phyloP scores from a whole-genome alignment of 345 rosid species.

The Erysimum cheiranthoides region DNA sequence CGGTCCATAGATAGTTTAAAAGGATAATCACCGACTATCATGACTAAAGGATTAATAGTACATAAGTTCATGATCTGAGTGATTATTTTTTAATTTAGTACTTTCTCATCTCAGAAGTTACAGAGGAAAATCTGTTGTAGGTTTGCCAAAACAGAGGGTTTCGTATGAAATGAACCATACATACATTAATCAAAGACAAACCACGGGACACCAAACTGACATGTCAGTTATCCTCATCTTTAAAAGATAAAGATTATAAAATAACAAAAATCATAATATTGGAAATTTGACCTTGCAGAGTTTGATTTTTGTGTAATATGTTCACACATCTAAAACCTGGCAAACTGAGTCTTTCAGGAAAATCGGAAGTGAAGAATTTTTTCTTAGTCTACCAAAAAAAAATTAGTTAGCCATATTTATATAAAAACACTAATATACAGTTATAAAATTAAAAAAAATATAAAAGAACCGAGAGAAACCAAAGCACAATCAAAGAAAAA shows the following conservation, averaged over 20 bases:
- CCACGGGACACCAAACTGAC: conserved; percentile 35
- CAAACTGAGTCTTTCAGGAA: not conserved
- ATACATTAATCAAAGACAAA: conserved; percentile 31
- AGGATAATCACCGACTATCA: conserved; percentile 11
- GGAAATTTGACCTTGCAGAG: conserved; percentile 14
- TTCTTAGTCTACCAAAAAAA: not conserved
- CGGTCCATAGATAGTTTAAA: too few relatives aligned
- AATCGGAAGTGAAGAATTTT: not conserved
- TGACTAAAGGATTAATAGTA: too few relatives aligned
- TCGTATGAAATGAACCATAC: conserved; percentile 37
- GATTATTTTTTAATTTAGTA: not conserved
- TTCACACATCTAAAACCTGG: conserved; percentile 19
- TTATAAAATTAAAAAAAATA: not conserved
- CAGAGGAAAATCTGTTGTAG: conserved; percentile 1
- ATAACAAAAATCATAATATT: too few relatives aligned
- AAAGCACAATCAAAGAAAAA: conserved; percentile 3
- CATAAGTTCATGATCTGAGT: not conserved
- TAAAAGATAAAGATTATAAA: not conserved
- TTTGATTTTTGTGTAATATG: conserved; percentile 23
- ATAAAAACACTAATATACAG: not conserved
- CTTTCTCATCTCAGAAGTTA: not conserved
- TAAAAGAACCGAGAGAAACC: not conserved
- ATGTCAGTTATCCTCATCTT: conserved; percentile 38
- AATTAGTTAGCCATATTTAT: not conserved
- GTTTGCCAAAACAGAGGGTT: conserved; percentile 25